Conservation (phyloP, 805 yeast species). For the Candida parachauliodes region DNA sequence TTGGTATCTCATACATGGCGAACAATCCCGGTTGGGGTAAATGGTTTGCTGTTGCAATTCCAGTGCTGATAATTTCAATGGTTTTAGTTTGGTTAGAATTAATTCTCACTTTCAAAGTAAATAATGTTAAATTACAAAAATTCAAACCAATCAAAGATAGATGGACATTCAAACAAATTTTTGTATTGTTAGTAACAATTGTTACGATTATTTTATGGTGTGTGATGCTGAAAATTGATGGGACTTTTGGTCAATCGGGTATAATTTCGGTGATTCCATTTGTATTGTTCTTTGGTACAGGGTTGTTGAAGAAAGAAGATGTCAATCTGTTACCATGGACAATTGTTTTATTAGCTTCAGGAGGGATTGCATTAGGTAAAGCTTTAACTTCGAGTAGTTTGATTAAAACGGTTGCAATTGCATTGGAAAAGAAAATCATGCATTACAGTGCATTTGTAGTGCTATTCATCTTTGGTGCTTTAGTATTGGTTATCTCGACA, state of each 20-base stretch:
- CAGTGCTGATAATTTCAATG: slow-evolving; percentile 65
- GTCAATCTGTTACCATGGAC: slow-evolving; percentile 53
- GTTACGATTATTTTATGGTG: slow-evolving; percentile 50
- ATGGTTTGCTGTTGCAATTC: slow-evolving; percentile 88
- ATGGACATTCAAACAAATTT: slow-evolving; percentile 44
- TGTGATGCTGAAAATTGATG: slow-evolving; percentile 38
- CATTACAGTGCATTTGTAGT: slow-evolving; percentile 43
- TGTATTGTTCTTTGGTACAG: slow-evolving; percentile 48
- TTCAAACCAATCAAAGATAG: slow-evolving; percentile 45
- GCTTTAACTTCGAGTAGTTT: slow-evolving; percentile 50
- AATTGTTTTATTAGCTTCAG: slow-evolving; percentile 53
- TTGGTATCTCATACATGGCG: slow-evolving; percentile 83
- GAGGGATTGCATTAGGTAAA: slow-evolving; percentile 52
- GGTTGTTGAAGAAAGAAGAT: slow-evolving; percentile 44
- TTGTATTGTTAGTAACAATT: slow-evolving; percentile 38
- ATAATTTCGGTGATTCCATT: slow-evolving; percentile 47
- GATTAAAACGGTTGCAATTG: slow-evolving; percentile 42
- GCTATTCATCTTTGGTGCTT: slow-evolving; percentile 42
- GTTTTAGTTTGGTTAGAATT: slow-evolving; percentile 71
- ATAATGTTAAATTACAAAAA: slow-evolving; percentile 45
- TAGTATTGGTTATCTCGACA: slow-evolving; percentile 39
- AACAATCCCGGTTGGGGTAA: slow-evolving; percentile 86
- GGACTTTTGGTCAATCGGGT: slow-evolving; percentile 47
- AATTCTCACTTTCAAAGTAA: slow-evolving; percentile 56
- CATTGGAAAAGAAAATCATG: slow-evolving; percentile 40